phyloP scores from a whole-genome alignment of 805 yeast genomes.

The Candida sithepensis region DNA sequence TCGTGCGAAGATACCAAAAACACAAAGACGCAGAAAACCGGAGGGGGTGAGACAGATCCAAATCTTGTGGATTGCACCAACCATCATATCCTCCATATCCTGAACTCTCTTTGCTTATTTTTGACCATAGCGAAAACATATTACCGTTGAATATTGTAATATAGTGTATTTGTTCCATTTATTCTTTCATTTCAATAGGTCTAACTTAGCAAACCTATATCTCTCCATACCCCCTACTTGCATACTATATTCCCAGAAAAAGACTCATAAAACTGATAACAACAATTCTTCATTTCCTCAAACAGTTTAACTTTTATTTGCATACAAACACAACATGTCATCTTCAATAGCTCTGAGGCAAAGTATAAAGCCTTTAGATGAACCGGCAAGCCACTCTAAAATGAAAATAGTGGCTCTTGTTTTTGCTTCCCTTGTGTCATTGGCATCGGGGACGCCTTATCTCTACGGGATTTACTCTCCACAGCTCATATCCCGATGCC shows the following conservation, averaged over 20 bases:
- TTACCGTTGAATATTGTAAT: too few species aligned
- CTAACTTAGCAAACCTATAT: too few species aligned
- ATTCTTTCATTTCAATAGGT: too few species aligned
- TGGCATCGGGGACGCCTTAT: conserved; percentile 76
- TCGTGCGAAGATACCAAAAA: neutral
- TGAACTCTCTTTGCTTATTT: too few species aligned
- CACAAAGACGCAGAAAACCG: too few species aligned
- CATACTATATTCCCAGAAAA: too few species aligned
- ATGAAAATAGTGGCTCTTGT: conserved; percentile 15
- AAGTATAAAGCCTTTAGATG: conserved; percentile 1
- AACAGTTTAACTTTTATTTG: neutral
- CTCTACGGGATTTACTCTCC: conserved; percentile 75
- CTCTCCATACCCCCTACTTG: too few species aligned
- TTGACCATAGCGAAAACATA: too few species aligned
- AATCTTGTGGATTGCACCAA: too few species aligned
- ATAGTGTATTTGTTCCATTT: too few species aligned
- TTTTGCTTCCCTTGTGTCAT: conserved; percentile 41
- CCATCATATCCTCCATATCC: too few species aligned
- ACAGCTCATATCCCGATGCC: conserved; percentile 55
- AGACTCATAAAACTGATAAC: neutral
- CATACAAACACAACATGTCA: neutral
- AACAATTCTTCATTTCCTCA: neutral
- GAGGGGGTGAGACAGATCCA: too few species aligned
- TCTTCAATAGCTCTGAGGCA: neutral
- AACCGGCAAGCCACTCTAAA: neutral